phyloP scores from a whole-genome alignment of 208 protist genomes.

The Leptomonas pyrrhocoris region DNA sequence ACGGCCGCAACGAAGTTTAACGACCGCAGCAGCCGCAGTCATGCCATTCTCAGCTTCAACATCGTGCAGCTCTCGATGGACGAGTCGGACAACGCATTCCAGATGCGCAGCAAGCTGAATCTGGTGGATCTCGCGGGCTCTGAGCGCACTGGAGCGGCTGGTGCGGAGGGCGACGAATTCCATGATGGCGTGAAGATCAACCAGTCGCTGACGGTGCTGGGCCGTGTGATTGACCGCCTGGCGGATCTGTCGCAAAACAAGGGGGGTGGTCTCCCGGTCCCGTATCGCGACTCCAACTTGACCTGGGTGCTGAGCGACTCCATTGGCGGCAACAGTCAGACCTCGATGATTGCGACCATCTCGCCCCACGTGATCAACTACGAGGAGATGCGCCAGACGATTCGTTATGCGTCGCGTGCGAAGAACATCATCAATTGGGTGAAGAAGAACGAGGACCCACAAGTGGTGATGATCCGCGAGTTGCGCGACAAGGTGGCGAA shows the following conservation, averaged over 20 bases:
- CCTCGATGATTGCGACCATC: conserved; percentile 95
- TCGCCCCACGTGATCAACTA: conserved; percentile 88
- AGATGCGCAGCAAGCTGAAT: conserved; percentile 85
- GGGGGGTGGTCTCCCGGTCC: conserved; percentile 41
- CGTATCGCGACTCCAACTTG: conserved; percentile 86
- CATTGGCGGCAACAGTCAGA: conserved; percentile 93
- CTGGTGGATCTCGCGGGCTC: conserved; percentile 95
- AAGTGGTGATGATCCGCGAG: conserved; percentile 61
- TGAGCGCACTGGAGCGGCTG: conserved; percentile 74
- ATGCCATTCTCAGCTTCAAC: conserved; percentile 86
- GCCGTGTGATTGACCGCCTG: conserved; percentile 88
- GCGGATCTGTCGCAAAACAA: conserved; percentile 79
- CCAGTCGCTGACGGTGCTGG: conserved; percentile 89
- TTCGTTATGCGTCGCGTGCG: conserved; percentile 90
- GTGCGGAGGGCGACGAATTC: neutral
- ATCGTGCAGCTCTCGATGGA: conserved; percentile 69
- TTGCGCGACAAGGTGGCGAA: conserved; percentile 63
- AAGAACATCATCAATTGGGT: conserved; percentile 93
- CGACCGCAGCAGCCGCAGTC: conserved; percentile 83
- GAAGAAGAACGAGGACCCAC: conserved; percentile 92
- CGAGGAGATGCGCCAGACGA: conserved; percentile 93
- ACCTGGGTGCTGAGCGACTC: conserved; percentile 91
- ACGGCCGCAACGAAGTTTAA: conserved; percentile 90
- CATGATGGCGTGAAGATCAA: conserved; percentile 93
- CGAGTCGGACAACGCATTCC: conserved; percentile 45